Base-by-base conservation (phyloP, 495 filamentous ascomycete species). In the Xylaria telfairii region DNA sequence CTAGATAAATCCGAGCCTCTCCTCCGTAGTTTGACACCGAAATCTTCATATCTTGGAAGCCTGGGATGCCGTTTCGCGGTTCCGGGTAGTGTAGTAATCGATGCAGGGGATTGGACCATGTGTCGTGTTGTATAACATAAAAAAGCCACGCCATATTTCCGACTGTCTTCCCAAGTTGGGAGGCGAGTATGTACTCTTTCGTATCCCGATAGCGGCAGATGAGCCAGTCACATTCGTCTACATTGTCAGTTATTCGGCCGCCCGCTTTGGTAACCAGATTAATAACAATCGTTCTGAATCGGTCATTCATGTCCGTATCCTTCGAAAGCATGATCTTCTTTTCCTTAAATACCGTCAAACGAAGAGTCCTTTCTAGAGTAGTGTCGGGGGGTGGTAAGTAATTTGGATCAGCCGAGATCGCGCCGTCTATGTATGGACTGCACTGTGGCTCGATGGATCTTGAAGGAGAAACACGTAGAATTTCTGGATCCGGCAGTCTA, bases 11-110 rank as follows among this genome's bases (percentile, higher is more conserved):
- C 39, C 96, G 88, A 12, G 95, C 94, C 79, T 99, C 96, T 21
- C 96, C 96, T 37, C 92, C 92, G 77, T 99, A 99, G 79, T 98
- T 98, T 0, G 95, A 97, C 3, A 99, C 82, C 67, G 93, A 95
- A 72, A 99, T 96, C 67, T 83, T 86, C 75, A 90, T 85, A 12
- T 86, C 84, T 71, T 92, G 77, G 77, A 98, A 97, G 1, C 92
- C 95, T 0, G 92, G 90, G 21, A 99, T 88, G 3, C 91, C 91
- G 2, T 87, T 78, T 39, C 86, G 87, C 30, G 93, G 90, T 49
- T 96, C 75, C 3, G 96, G 96, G 75, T 98, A 99, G 76, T 98
- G 96, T 26, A 99, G 83, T 8, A 98, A 83, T 62, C 93, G 88
- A 24, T 87, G 86, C 67, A 93, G 81, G 8, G 96, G 95, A 19